Conservation (phyloP, 345 rosid genomes). For the Ceriops zippeliana region DNA sequence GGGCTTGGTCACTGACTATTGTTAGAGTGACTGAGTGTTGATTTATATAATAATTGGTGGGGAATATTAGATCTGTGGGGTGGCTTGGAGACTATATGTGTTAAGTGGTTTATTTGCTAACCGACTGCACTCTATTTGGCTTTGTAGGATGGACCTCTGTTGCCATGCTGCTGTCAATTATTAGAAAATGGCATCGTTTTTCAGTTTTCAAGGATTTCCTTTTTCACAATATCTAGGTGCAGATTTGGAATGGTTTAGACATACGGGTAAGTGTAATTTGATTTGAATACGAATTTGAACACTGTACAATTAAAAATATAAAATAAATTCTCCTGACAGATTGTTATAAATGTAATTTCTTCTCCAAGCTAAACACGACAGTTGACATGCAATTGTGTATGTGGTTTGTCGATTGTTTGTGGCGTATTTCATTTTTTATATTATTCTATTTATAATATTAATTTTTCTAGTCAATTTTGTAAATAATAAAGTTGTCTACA, state of each 20-base stretch:
- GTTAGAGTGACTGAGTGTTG: conserved; percentile 3
- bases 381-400: too few species aligned
- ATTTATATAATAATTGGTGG: conserved; percentile 16
- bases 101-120: neutral
- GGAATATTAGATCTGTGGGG: conserved; percentile 14
- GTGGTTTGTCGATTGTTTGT: too few species aligned
- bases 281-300: too few species aligned
- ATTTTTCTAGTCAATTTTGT: too few species aligned
- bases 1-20: neutral
- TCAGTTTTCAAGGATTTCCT: neutral
- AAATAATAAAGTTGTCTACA: too few species aligned
- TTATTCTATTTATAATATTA: too few species aligned
- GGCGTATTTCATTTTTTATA: too few species aligned
- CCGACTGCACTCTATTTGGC: neutral
- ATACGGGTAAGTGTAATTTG: too few species aligned
- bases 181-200: conserved; percentile 10
- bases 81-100: conserved; percentile 7
- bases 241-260: conserved; percentile 9
- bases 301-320: too few species aligned
- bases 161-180: conserved; percentile 5
- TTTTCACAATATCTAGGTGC: neutral
- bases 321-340: too few species aligned
- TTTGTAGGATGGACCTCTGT: conserved; percentile 22
- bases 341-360: too few species aligned
- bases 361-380: too few species aligned